Conservation (phyloP, 2,329 filamentous ascomycete genomes). For the Orbilia blumenaviensis region DNA sequence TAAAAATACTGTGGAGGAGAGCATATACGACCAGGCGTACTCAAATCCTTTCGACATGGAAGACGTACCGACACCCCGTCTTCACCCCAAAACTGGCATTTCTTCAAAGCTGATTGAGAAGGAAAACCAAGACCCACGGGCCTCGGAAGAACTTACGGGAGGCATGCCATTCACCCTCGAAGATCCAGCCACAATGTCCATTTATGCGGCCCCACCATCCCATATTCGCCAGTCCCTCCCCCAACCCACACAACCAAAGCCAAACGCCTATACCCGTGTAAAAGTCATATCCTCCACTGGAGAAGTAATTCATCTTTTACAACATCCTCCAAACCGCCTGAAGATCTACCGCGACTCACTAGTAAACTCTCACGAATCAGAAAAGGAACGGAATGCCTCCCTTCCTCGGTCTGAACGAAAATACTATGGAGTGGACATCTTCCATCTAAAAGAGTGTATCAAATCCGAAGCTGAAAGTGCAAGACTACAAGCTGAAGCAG, state of each 20-base stretch:
- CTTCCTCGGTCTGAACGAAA: conserved; percentile 60
- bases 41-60: conserved; percentile 37
- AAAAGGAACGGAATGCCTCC: conserved; percentile 17
- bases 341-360: conserved; percentile 45
- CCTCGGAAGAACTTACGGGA: conserved; percentile 4
- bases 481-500: conserved; percentile 57
- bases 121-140: conserved; percentile 27
- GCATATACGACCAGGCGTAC: conserved; percentile 38
- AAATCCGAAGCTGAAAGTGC: conserved; percentile 67
- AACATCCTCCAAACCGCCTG: conserved; percentile 36
- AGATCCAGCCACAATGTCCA: conserved; percentile 7
- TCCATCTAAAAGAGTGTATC: conserved; percentile 78
- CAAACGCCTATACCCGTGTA: conserved; percentile 29
- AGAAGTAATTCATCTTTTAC: conserved; percentile 31
- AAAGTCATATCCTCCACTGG: conserved; percentile 35
- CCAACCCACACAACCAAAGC: conserved; percentile 6
- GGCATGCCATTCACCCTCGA: conserved; percentile 34
- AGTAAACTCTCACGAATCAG: conserved; percentile 31
- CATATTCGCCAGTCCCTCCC: neutral
- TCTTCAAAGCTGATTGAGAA: conserved; percentile 27
- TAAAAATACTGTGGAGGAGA: conserved; percentile 8
- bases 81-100: conserved; percentile 6
- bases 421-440: conserved; percentile 94
- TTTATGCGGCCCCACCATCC: neutral
- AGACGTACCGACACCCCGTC: conserved; percentile 28